Percentiles rank a stretch among this genome's conserved stretches.
phyloP scores from a whole-genome alignment of 352 stramenopile species.

The Globisporangium polare region DNA sequence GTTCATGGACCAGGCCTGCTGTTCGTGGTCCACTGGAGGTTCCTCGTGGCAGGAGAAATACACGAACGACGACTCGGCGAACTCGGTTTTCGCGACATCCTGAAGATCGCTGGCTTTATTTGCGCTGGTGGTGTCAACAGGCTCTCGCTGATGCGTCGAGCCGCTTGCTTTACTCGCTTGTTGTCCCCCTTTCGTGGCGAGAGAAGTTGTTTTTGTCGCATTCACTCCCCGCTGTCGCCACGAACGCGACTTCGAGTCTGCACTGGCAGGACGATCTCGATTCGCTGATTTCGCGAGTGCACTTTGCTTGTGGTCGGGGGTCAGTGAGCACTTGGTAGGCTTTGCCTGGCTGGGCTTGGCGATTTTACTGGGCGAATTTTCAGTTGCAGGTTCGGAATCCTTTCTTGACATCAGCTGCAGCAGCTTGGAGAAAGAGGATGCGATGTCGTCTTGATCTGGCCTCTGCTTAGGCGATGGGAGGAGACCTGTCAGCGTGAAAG shows the following conservation, averaged over 20 bases:
- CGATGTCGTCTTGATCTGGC: slow-evolving; percentile 16
- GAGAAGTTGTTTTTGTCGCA: not conserved
- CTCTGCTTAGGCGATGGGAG: not conserved
- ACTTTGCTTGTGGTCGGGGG: slow-evolving; percentile 7
- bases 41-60: slow-evolving; percentile 28
- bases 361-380: not conserved
- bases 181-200: not conserved
- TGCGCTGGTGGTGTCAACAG: too few relatives aligned
- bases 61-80: slow-evolving; percentile 27
- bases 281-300: not conserved
- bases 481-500: not conserved
- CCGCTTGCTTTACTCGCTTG: not conserved
- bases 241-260: slow-evolving; percentile 13
- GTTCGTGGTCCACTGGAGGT: slow-evolving; percentile 7
- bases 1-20: slow-evolving; percentile 11
- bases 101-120: not conserved
- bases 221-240: not conserved
- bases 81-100: slow-evolving; percentile 16
- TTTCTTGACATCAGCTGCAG: slow-evolving; percentile 26
- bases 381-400: not conserved
- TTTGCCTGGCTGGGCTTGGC: not conserved
- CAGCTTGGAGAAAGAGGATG: slow-evolving; percentile 32
- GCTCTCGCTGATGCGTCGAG: not conserved
- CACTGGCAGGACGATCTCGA: slow-evolving; percentile 17
- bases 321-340: not conserved